phyloP scores from a whole-genome alignment of 2,329 filamentous ascomycete genomes.

The Fusarium oligoseptatum region DNA sequence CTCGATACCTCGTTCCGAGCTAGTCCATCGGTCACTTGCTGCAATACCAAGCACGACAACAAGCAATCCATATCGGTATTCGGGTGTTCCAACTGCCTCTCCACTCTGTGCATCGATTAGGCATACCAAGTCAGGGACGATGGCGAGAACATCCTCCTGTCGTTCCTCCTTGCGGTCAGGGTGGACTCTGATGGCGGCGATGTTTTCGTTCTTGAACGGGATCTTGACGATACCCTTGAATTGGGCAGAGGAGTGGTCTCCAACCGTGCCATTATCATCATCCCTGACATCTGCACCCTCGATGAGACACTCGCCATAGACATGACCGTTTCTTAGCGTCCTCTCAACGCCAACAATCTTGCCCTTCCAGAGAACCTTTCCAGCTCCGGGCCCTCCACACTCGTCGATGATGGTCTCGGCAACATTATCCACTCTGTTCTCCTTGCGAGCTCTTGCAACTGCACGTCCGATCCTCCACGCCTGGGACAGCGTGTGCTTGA shows the following conservation, averaged over 20 bases:
- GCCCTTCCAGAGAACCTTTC: constrained; percentile 71
- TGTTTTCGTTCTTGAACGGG: constrained; percentile 82
- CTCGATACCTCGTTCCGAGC: constrained; percentile 59
- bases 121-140: constrained; percentile 69
- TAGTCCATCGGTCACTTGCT: constrained; percentile 60
- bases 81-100: constrained; percentile 68
- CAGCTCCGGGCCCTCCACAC: constrained; percentile 65
- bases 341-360: constrained; percentile 74
- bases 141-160: constrained; percentile 61
- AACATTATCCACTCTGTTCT: constrained; percentile 65
- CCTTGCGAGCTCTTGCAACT: constrained; percentile 63
- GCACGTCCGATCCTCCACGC: constrained; percentile 72
- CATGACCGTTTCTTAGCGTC: constrained; percentile 67
- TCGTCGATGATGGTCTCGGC: constrained; percentile 71
- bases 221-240: constrained; percentile 69
- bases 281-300: constrained; percentile 60
- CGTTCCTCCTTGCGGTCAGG: constrained; percentile 52
- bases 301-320: constrained; percentile 71
- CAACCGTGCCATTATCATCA: constrained; percentile 30
- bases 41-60: constrained; percentile 64
- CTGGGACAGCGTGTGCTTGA: constrained; percentile 66
- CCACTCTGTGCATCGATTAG: constrained; percentile 69
- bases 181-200: constrained; percentile 64
- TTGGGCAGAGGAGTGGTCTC: constrained; percentile 17
- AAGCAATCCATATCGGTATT: constrained; percentile 67